Conservation (phyloP, 2,329 filamentous ascomycete genomes). For the Orbilia ellipsospora region DNA sequence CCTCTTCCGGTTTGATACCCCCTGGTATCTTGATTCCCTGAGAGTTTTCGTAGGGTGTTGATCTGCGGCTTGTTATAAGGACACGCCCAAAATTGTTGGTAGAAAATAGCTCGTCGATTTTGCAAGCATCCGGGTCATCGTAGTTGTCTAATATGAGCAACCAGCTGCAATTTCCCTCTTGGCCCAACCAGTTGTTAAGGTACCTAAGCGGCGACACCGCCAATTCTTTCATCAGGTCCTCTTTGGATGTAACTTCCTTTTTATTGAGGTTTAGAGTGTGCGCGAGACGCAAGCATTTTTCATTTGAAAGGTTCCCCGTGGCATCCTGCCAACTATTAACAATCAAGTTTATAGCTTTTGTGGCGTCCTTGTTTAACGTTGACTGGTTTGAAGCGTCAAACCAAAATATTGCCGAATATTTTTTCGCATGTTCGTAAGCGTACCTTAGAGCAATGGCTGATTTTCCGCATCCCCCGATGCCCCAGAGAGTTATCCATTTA, state of each 20-base stretch:
- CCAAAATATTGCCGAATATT: background rate
- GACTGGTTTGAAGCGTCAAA: background rate
- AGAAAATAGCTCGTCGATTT: background rate
- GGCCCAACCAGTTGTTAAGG: conserved; percentile 12
- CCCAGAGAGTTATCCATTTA: background rate
- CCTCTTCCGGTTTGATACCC: conserved; percentile 8
- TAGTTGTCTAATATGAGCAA: conserved; percentile 23
- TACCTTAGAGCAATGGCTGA: conserved; percentile 16
- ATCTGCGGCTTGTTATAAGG: conserved; percentile 24
- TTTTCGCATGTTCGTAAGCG: background rate
- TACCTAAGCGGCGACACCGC: conserved; percentile 6
- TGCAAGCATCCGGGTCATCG: background rate
- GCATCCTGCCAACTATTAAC: background rate
- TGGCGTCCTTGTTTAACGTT: background rate
- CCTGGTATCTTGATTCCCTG: background rate
- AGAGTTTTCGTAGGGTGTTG: background rate
- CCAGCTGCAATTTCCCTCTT: conserved; percentile 13
- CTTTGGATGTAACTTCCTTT: background rate
- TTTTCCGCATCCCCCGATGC: conserved; percentile 25
- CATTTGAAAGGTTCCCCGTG: background rate
- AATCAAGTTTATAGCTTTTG: background rate
- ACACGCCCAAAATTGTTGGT: conserved; percentile 3
- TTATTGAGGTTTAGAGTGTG: background rate
- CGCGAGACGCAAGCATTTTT: background rate
- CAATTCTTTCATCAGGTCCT: conserved; percentile 9